Conservation (phyloP, 371 early-diverging fungal species). For the Caulochytrium protostelioides region DNA sequence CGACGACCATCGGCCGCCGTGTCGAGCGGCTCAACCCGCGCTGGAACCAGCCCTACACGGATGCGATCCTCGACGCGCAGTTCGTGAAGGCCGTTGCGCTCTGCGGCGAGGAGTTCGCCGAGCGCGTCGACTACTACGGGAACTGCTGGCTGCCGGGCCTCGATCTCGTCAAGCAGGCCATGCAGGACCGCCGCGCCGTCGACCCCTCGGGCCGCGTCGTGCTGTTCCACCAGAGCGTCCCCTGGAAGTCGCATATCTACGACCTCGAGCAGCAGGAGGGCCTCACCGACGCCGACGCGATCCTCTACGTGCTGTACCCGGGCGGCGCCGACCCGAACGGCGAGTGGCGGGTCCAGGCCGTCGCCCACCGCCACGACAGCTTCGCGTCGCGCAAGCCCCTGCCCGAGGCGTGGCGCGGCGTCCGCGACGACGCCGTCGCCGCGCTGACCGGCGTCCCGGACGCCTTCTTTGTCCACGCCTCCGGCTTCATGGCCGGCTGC, state of each 20-base stretch:
- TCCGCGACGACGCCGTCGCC: constrained; percentile 67
- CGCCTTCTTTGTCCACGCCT: constrained; percentile 85
- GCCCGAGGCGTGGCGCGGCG: constrained; percentile 87
- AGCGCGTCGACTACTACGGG: constrained; percentile 39
- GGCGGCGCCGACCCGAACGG: constrained; percentile 39
- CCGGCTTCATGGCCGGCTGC: constrained; percentile 78
- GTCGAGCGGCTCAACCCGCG: constrained; percentile 73
- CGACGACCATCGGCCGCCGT: constrained; percentile 50
- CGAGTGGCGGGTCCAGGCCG: constrained; percentile 57
- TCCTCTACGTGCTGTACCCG: constrained; percentile 70
- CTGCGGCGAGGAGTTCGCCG: constrained; percentile 38
- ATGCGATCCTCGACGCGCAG: constrained; percentile 28
- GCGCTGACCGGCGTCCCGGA: constrained; percentile 51
- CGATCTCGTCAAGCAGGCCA: constrained; percentile 39
- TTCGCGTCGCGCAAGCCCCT: constrained; percentile 76
- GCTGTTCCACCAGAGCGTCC: no score
- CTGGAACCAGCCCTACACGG: constrained; percentile 63
- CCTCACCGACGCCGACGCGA: no score
- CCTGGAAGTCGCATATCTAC: no score
- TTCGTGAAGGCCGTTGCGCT: constrained; percentile 18
- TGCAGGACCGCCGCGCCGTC: constrained; percentile 22
- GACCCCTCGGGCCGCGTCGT: no score
- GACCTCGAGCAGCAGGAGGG: no score
- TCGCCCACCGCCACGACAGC: constrained; percentile 49
- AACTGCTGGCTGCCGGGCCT: constrained; percentile 74